Base-by-base conservation (phyloP, 352 stramenopile species). In the Aphanomyces astaci region DNA sequence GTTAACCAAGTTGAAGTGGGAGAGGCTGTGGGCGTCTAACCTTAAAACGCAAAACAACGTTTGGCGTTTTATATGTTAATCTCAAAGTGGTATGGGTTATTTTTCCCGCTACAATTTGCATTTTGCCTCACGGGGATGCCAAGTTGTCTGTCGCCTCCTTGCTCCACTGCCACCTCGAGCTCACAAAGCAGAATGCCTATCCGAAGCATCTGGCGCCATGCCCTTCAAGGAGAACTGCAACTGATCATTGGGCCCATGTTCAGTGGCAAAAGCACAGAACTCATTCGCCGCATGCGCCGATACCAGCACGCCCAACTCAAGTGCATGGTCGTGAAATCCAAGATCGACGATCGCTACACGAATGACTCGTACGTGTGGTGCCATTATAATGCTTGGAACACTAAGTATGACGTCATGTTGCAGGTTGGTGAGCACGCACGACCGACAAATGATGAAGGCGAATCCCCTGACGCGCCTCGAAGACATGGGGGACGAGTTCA, bases 221-320 rank as follows among this genome's bases (percentile, higher is more conserved):
- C 72, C 3, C 64, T 86, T 24, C 75, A 77, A 31, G 83, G 85
- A 43, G 75, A 85, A 66, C 65, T 94, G 63, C 82, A 94, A 72
- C 79, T 94, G 36, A 93, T 94, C 57, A 79, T 94, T 40, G 86
- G 86, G 4, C 84, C 86, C 60, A 94, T 94, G 86, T 94, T 93
- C 73, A 93, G 84, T 65, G 86, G 86, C 72, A 94, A 94, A 72
- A 91, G 79, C 71, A 94, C 84, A 46, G 86, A 94, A 71, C 83
- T 94, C 70, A 86, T 94, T 63, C 84, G 86, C 43, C 82, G 86
- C 62, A 84, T 92, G 57, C 83, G 84, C 33, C 80, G 86, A 49
- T 92, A 89, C 73, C 78, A 87, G 63, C 83, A 93, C 72, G 81
- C 84, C 55, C 86, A 88, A 67, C 79, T 90, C 52, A 69, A 84